phyloP scores from a whole-genome alignment of 208 protist species.

The Crithidia brevicula region DNA sequence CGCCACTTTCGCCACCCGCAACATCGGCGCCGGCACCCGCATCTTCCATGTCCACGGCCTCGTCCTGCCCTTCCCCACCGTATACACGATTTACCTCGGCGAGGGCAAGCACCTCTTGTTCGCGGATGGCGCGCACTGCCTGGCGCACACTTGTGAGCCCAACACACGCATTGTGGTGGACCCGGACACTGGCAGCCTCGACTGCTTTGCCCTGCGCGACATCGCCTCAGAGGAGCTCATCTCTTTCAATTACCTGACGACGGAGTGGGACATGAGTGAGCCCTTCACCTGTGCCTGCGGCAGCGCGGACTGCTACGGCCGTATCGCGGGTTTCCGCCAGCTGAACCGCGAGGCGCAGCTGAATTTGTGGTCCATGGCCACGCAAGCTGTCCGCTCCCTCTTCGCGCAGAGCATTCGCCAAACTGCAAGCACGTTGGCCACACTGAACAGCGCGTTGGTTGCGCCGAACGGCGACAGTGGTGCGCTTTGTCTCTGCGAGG shows the following conservation, averaged over 20 bases:
- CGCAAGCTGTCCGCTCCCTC: conserved; percentile 56
- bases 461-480: conserved; percentile 32
- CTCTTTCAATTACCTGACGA: conserved; percentile 89
- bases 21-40: conserved; percentile 57
- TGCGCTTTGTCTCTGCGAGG: conserved; percentile 48
- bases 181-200: conserved; percentile 54
- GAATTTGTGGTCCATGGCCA: conserved; percentile 60
- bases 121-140: conserved; percentile 67
- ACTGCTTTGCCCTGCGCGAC: conserved; percentile 67
- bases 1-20: conserved; percentile 55
- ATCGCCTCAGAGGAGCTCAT: conserved; percentile 69
- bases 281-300: conserved; percentile 81
- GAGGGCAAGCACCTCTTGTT: conserved; percentile 84
- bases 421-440: conserved; percentile 47
- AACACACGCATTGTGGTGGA: conserved; percentile 84
- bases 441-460: conserved; percentile 60
- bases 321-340: conserved; percentile 76
- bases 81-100: conserved; percentile 85
- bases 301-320: conserved; percentile 49
- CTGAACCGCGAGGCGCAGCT: conserved; percentile 57
- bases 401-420: conserved; percentile 63
- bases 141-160: conserved; percentile 82
- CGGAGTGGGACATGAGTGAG: conserved; percentile 88
- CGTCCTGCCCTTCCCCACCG: conserved; percentile 81
- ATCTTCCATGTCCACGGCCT: conserved; percentile 77